A percentile compares a stretch with the other conserved stretches of the same genome.
These are phyloP conservation scores for Neofusicoccum parvum DNA, from an alignment of 2,329 filamentous ascomycete species.

Conservation along the genomic window DNA sequence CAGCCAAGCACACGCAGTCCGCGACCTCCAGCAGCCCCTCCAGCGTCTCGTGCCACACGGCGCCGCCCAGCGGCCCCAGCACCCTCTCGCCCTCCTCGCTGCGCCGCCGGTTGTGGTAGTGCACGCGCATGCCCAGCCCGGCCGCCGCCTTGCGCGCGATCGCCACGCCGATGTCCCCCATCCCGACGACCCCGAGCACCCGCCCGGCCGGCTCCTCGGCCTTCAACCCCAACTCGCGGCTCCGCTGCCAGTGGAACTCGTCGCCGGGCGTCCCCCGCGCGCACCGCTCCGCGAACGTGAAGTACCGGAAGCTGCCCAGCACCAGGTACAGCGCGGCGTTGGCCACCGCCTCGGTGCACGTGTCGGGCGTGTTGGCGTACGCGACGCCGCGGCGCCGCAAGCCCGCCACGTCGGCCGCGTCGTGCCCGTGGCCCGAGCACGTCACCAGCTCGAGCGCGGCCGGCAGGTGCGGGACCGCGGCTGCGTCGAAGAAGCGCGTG, in stretches of 20 bases:
- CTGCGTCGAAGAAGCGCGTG: background rate
- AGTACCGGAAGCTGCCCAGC: constrained; percentile 68
- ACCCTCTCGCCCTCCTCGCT: constrained; percentile 41
- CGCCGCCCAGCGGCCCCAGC: constrained; percentile 45
- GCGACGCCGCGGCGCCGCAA: constrained; percentile 51
- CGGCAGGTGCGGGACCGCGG: background rate
- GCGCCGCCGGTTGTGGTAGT: constrained; percentile 59
- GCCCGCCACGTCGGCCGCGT: background rate
- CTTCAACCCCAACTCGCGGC: constrained; percentile 59
- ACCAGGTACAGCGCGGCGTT: constrained; percentile 72
- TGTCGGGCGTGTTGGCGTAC: constrained; percentile 73
- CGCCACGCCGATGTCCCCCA: constrained; percentile 61
- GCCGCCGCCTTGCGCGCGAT: constrained; percentile 53
- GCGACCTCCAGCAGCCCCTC: constrained; percentile 56
- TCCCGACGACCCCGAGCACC: constrained; percentile 59
- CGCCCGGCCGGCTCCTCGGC: constrained; percentile 66
- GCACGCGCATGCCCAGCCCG: constrained; percentile 58
- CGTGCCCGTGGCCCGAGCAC: constrained; percentile 3
- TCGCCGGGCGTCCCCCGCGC: constrained; percentile 47
- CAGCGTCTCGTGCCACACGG: constrained; percentile 59
- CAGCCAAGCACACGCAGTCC: constrained; percentile 58
- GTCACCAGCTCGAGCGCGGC: background rate
- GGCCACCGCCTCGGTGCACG: constrained; percentile 71
- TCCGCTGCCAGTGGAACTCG: constrained; percentile 58
- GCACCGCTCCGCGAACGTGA: constrained; percentile 65